These are phyloP conservation scores for Botrytis medusae DNA, from an alignment of 2,329 filamentous ascomycete genomes.

Conservation along the genomic window DNA sequence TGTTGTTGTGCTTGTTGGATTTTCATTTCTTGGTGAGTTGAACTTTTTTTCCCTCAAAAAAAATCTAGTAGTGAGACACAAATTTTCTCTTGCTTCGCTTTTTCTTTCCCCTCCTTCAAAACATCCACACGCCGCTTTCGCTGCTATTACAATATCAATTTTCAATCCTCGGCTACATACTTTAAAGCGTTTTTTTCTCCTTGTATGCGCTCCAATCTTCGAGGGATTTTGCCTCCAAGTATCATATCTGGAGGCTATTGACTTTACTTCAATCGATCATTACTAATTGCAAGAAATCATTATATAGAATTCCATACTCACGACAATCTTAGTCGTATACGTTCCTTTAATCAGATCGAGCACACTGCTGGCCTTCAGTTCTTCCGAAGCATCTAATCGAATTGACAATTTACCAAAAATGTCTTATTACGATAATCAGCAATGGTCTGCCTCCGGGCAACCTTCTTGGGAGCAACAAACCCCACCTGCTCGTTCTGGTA, in stretches of 20 bases:
- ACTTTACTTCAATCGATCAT: not conserved
- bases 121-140: conserved; percentile 17
- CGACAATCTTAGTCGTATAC: conserved; percentile 37
- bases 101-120: conserved; percentile 13
- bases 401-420: conserved; percentile 44
- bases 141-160: conserved; percentile 19
- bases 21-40: conserved; percentile 17
- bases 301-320: conserved; percentile 24
- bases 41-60: conserved; percentile 12
- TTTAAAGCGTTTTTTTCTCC: not conserved
- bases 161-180: conserved; percentile 21
- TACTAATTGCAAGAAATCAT: conserved; percentile 14
- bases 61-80: conserved; percentile 14
- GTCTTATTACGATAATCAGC: conserved; percentile 70
- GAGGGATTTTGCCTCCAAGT: not conserved
- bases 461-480: conserved; percentile 71
- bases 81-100: conserved; percentile 19
- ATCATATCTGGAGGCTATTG: not conserved
- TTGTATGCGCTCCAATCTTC: conserved; percentile 16
- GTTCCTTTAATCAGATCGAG: conserved; percentile 37
- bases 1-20: not conserved
- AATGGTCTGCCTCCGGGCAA: conserved; percentile 58
- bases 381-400: conserved; percentile 35
- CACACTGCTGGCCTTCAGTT: conserved; percentile 39
- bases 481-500: conserved; percentile 72